These are phyloP conservation scores for Verbena officinalis DNA, from an alignment of 257 asterid genomes.

Conservation along the genomic window DNA sequence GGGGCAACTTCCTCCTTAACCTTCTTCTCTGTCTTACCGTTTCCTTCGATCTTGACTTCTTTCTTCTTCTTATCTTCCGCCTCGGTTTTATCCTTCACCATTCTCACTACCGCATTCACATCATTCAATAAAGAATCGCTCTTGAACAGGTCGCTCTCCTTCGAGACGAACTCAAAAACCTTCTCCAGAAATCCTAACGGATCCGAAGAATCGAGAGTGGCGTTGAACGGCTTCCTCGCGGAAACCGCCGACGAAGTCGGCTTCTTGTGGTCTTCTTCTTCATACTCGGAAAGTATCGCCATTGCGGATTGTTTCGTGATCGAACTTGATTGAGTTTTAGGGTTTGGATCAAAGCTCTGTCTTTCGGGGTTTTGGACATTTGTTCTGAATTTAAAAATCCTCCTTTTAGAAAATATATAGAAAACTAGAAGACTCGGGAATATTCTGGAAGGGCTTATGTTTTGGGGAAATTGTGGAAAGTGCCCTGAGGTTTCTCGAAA, in stretches of 20 bases:
- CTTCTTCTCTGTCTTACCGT: constrained; percentile 28
- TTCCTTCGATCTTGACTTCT: constrained; percentile 36
- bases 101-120: constrained; percentile 67
- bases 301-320: constrained; percentile 28
- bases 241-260: constrained; percentile 19
- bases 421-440: background rate
- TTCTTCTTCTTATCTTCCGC: constrained; percentile 53
- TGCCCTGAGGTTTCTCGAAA: constrained; percentile 2
- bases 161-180: constrained; percentile 63
- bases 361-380: constrained; percentile 3
- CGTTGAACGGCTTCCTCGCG: constrained; percentile 48
- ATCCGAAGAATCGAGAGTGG: constrained; percentile 64
- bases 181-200: constrained; percentile 77
- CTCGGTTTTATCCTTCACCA: constrained; percentile 60
- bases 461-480: constrained; percentile 9
- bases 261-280: constrained; percentile 39
- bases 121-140: constrained; percentile 58
- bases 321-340: background rate
- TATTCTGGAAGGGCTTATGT: background rate
- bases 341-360: constrained; percentile 16
- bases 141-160: constrained; percentile 69
- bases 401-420: no score
- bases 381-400: no score
- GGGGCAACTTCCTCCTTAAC: constrained; percentile 36
- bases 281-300: constrained; percentile 59